A percentile compares a stretch with the other conserved stretches of the same genome.
Evolutionary conservation across 2,329 filamentous ascomycete species (phyloP).

Genomic region (Ophiostoma quercus): DNA sequence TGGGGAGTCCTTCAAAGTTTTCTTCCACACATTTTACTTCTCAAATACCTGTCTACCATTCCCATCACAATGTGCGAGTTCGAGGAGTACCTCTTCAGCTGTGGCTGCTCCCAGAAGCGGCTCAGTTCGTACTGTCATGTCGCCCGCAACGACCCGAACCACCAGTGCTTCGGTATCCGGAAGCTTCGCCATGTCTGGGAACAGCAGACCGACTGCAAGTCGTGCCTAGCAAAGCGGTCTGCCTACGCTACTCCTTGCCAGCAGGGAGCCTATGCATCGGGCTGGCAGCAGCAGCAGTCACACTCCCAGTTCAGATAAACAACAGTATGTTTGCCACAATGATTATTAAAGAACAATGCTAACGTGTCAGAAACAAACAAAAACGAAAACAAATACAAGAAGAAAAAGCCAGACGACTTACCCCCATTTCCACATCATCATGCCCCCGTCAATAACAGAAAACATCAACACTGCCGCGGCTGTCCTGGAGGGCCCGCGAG

Average conservation of each 20-base stretch:
- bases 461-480: not conserved
- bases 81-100: constrained; percentile 63
- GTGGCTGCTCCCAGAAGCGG: constrained; percentile 55
- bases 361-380: not conserved
- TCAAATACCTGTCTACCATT: not conserved
- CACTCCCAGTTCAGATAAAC: not conserved
- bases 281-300: not conserved
- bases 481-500: constrained; percentile 1
- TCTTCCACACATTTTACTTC: too few species aligned
- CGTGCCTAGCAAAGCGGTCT: constrained; percentile 18
- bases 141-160: constrained; percentile 64
- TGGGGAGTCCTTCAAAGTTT: too few species aligned
- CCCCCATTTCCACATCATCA: not conserved
- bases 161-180: constrained; percentile 64
- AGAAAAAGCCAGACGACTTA: too few species aligned
- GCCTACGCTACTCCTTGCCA: not conserved
- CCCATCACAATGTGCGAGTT: constrained; percentile 58
- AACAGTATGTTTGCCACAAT: not conserved
- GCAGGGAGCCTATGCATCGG: not conserved
- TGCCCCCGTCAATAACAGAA: not conserved
- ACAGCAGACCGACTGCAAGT: constrained; percentile 49
- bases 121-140: constrained; percentile 68
- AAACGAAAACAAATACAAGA: not conserved
- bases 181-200: constrained; percentile 57
- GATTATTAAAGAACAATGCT: not conserved